Percentiles rank a stretch among this genome's conserved stretches.
phyloP scores from a whole-genome alignment of 2,329 filamentous ascomycete species.

The Aquanectria penicillioides region DNA sequence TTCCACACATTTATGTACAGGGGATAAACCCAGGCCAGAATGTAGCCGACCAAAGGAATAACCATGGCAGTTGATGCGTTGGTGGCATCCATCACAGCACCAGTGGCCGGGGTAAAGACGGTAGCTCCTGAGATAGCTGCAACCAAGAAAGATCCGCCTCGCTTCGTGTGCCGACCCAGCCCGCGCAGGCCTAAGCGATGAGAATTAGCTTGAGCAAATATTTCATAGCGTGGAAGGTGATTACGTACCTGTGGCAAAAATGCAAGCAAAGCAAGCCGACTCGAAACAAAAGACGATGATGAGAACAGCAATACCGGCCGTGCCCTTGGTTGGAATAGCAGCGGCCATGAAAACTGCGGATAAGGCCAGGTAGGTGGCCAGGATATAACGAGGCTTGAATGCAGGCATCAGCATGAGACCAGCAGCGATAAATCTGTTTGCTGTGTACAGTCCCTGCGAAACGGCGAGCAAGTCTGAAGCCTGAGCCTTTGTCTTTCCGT shows the following conservation, averaged over 20 bases:
- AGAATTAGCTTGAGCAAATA: conserved; percentile 48
- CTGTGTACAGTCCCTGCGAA: conserved; percentile 67
- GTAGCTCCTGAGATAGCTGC: conserved; percentile 66
- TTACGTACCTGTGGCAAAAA: conserved; percentile 49
- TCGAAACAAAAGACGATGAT: conserved; percentile 66
- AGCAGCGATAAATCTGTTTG: conserved; percentile 67
- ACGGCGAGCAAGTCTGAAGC: conserved; percentile 64
- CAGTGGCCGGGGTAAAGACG: conserved; percentile 63
- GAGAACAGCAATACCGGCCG: conserved; percentile 64
- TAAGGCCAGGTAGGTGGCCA: conserved; percentile 61
- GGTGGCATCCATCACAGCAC: conserved; percentile 55
- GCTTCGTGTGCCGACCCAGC: conserved; percentile 75
- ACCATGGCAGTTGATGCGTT: conserved; percentile 55
- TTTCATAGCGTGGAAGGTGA: background rate
- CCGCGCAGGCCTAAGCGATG: conserved; percentile 58
- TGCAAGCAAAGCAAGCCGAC: conserved; percentile 67
- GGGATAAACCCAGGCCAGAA: conserved; percentile 46
- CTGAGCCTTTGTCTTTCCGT: conserved; percentile 34
- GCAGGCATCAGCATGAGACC: conserved; percentile 61
- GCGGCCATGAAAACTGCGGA: conserved; percentile 66
- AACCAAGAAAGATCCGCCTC: conserved; percentile 70
- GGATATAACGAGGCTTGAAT: conserved; percentile 64
- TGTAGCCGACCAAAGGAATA: conserved; percentile 58
- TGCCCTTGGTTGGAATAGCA: conserved; percentile 61
- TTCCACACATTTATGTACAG: conserved; percentile 8